Conservation (phyloP, 768 basidiomycete genomes). For the Pisolithus tinctorius region DNA sequence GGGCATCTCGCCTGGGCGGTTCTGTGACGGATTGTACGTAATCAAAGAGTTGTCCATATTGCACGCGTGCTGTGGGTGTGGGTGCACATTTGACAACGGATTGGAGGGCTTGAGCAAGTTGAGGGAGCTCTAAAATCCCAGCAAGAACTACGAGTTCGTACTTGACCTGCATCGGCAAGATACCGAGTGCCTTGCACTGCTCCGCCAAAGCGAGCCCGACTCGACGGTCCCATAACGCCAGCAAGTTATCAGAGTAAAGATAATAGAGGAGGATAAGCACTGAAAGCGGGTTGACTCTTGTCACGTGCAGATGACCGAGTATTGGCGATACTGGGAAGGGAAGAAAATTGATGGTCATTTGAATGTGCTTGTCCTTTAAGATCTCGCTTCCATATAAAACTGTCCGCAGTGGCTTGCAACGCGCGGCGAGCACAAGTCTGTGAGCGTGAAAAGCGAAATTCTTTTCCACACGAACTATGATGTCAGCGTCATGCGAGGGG, state of each 20-base stretch:
- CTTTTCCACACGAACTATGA: conserved; percentile 42
- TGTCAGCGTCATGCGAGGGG: conserved; percentile 48
- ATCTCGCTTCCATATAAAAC: conserved; percentile 32
- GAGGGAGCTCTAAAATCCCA: conserved; percentile 48
- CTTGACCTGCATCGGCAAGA: conserved; percentile 46
- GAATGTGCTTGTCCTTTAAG: conserved; percentile 22
- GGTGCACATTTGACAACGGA: conserved; percentile 54
- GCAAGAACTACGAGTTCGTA: conserved; percentile 57
- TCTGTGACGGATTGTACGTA: conserved; percentile 9
- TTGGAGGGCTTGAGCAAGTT: conserved; percentile 49
- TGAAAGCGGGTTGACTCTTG: conserved; percentile 56
- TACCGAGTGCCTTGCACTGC: conserved; percentile 33
- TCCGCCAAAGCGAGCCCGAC: conserved; percentile 39
- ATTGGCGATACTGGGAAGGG: conserved; percentile 4
- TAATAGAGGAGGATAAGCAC: conserved; percentile 75
- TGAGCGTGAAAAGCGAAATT: conserved; percentile 54
- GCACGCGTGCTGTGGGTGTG: conserved; percentile 38
- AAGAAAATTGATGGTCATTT: conserved; percentile 25
- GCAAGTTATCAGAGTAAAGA: conserved; percentile 80
- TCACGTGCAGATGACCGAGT: conserved; percentile 26
- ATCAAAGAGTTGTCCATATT: conserved; percentile 47
- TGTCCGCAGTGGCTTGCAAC: conserved; percentile 40
- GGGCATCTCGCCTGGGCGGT: conserved; percentile 2
- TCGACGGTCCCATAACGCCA: conserved; percentile 81
- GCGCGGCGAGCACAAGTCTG: conserved; percentile 54